Conservation (phyloP, 345 rosid genomes). For the Eucalyptus tenuipes region DNA sequence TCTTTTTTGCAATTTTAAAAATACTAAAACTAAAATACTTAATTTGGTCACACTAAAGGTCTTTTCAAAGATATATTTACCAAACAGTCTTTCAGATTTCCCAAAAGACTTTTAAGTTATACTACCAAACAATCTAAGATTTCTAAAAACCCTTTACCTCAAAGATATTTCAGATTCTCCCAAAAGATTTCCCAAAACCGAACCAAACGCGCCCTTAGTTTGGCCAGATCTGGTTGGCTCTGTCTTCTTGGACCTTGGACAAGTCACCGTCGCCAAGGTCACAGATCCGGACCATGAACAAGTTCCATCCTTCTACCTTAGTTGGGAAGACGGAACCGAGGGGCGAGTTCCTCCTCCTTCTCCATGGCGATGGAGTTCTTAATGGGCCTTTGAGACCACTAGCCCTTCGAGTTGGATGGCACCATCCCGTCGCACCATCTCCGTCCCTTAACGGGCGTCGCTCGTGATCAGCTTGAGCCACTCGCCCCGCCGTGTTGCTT, state of each 20-base stretch:
- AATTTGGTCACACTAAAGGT: too few relatives aligned
- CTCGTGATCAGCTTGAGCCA: neutral
- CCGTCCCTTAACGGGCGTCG: rapidly evolving
- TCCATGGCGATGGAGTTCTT: neutral
- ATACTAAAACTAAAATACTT: too few relatives aligned
- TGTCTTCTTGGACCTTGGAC: neutral
- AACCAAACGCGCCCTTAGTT: too few relatives aligned
- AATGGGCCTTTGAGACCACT: neutral
- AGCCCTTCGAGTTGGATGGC: neutral
- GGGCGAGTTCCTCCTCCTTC: neutral
- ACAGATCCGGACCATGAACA: neutral
- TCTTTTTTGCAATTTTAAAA: too few relatives aligned
- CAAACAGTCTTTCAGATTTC: too few relatives aligned
- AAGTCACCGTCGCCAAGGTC: neutral
- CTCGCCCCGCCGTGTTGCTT: neutral
- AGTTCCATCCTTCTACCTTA: neutral
- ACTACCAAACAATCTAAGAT: too few relatives aligned
- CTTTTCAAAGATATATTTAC: too few relatives aligned
- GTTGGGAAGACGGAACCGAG: neutral
- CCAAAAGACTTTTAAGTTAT: too few relatives aligned
- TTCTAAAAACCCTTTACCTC: too few relatives aligned
- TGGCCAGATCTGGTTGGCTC: neutral
- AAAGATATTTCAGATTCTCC: too few relatives aligned
- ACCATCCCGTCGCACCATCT: neutral
- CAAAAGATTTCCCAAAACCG: too few relatives aligned